Conservation (phyloP, 169 alveolate genomes). For the Amoebophrya sp. region DNA sequence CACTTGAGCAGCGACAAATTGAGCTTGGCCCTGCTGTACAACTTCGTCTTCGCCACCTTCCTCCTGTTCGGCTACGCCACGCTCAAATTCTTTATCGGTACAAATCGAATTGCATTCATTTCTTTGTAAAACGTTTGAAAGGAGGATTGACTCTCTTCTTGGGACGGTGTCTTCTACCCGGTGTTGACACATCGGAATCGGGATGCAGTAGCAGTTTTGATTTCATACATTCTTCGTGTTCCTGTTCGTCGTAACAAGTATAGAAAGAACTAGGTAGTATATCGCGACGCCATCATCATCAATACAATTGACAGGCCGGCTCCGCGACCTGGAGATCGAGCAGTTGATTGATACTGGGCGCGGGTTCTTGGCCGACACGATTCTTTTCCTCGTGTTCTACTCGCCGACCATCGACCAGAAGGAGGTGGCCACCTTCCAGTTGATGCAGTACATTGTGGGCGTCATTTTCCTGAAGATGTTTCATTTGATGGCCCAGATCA, state of each 20-base stretch:
- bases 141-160: too few species aligned
- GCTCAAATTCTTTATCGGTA: conserved; percentile 17
- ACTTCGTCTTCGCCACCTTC: conserved; percentile 5
- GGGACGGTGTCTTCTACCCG: too few species aligned
- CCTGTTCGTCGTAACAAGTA: too few species aligned
- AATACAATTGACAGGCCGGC: too few species aligned
- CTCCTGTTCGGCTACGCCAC: neutral
- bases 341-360: conserved; percentile 59
- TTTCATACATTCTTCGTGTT: too few species aligned
- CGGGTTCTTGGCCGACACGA: conserved; percentile 58
- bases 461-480: conserved; percentile 52
- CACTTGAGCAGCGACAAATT: neutral
- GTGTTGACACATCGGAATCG: too few species aligned
- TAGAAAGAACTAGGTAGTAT: too few species aligned
- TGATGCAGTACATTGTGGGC: conserved; percentile 45
- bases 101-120: too few species aligned
- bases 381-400: conserved; percentile 54
- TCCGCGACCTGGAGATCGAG: conserved; percentile 33
- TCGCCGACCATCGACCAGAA: conserved; percentile 58
- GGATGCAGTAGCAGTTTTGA: too few species aligned
- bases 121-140: too few species aligned
- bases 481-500: conserved; percentile 52
- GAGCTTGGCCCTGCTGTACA: neutral
- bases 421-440: conserved; percentile 48
- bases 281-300: too few species aligned